Evolutionary conservation across 495 filamentous ascomycete genomes (phyloP).

Genomic region (Wilcoxina mikolae): DNA sequence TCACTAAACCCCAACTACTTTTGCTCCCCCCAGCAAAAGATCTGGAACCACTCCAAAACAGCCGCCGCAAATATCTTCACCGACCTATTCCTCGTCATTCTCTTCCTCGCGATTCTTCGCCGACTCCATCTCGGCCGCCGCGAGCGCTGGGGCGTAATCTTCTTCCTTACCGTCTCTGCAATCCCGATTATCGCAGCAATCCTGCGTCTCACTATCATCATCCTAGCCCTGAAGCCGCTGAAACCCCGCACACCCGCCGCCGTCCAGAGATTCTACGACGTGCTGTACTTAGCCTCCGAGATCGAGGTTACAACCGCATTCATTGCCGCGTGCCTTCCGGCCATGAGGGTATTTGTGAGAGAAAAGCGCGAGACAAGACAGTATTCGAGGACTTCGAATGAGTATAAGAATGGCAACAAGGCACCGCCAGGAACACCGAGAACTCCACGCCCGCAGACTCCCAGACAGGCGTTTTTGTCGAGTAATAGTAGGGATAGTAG

Average conservation of each 20-base stretch:
- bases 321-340: conserved; percentile 10
- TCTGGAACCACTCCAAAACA: conserved; percentile 5
- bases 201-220: background rate
- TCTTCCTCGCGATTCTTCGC: conserved; percentile 1
- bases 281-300: conserved; percentile 6
- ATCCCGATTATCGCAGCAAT: background rate
- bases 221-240: background rate
- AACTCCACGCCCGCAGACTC: too few relatives aligned
- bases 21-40: background rate
- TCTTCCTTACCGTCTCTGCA: background rate
- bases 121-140: background rate
- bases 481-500: too few relatives aligned
- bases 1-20: background rate
- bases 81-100: background rate
- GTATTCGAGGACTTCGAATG: background rate
- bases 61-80: conserved; percentile 3
- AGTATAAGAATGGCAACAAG: background rate
- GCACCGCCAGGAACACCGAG: too few relatives aligned
- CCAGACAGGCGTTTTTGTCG: too few relatives aligned
- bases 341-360: conserved; percentile 5
- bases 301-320: conserved; percentile 12
- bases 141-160: conserved; percentile 1
- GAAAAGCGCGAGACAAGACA: background rate
- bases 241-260: background rate
- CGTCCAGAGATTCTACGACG: background rate